phyloP scores from a whole-genome alignment of 169 alveolate genomes.

The Eimeria sp. region DNA sequence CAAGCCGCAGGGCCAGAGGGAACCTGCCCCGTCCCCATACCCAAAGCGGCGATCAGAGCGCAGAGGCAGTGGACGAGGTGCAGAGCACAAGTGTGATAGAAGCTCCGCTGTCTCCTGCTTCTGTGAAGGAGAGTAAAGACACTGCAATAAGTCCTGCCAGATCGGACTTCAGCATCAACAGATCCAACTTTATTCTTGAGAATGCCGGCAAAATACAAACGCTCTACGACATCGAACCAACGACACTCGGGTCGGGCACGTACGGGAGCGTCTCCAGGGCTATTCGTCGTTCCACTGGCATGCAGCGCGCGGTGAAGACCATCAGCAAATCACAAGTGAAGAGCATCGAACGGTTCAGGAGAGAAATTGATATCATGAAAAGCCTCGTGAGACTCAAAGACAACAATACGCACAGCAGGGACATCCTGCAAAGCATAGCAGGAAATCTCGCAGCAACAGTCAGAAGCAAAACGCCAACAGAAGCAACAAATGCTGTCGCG shows the following conservation, averaged over 20 bases:
- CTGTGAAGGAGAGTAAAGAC: slow-evolving; percentile 19
- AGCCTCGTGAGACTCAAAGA: slow-evolving; percentile 80
- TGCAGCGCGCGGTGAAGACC: slow-evolving; percentile 93
- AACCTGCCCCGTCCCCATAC: slow-evolving; percentile 47
- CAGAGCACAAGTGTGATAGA: background rate
- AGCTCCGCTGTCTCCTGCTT: background rate
- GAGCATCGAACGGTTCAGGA: slow-evolving; percentile 93
- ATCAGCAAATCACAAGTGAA: slow-evolving; percentile 92
- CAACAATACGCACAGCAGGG: background rate
- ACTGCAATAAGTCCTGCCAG: background rate
- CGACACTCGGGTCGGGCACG: slow-evolving; percentile 91
- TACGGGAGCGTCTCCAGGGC: slow-evolving; percentile 92
- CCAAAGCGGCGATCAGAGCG: background rate
- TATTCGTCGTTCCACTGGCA: slow-evolving; percentile 86
- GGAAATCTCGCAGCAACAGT: background rate
- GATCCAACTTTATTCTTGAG: slow-evolving; percentile 87
- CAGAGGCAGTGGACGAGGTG: background rate
- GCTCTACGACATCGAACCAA: slow-evolving; percentile 83
- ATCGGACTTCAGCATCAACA: slow-evolving; percentile 83
- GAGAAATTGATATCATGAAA: slow-evolving; percentile 95
- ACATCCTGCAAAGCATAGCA: background rate
- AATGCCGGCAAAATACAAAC: slow-evolving; percentile 83
- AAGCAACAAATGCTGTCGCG: background rate
- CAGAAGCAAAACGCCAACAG: slow-evolving; percentile 2
- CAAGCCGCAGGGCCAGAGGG: slow-evolving; percentile 7